Conservation (phyloP, 345 rosid species). For the Citrus sinensis region DVS_A1.0 CM039162.1:26131501-26132000, state of each 20-base stretch:
- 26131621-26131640: constrained; percentile 56
- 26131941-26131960: constrained; percentile 1
- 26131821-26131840: constrained; percentile 19
- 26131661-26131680: no score
- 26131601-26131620: constrained; percentile 51
- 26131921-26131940: background rate
- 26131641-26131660: constrained; percentile 17
- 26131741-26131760: background rate
- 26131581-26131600: background rate
- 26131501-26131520: constrained; percentile 70
- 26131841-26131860: background rate
- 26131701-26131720: constrained; percentile 26
- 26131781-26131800: constrained; percentile 9
- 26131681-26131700: background rate
- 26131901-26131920: no score
- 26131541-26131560: background rate
- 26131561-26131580: no score
- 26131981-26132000: background rate
- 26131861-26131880: no score
- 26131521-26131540: background rate
- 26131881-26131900: no score
- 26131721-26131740: constrained; percentile 24
- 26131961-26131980: background rate
- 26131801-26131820: background rate
- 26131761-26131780: background rate